Base-by-base conservation (phyloP, 139 green algal species). In the Klebsormidium nitens region DNA sequence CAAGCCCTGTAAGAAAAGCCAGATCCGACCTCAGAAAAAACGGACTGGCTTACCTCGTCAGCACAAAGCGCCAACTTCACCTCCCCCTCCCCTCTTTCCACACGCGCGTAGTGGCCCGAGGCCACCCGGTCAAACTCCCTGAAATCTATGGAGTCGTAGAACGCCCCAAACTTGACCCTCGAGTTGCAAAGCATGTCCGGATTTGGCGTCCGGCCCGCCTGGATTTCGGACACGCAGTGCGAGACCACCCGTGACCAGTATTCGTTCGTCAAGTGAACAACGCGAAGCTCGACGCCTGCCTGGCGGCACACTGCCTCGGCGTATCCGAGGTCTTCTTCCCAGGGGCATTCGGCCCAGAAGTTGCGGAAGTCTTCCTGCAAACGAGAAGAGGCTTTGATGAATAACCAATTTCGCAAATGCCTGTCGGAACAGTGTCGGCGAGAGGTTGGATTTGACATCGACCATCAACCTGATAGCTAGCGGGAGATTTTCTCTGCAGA, bases 161-260 rank as follows among this genome's bases (percentile, higher is more conserved):
- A 75, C 6, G 67, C 74, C 0, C 72, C 92, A 79, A 96, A 95
- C 77, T 95, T 95, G 34, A 95, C 79, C 40, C 83, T 69, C 1
- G 83, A 91, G 85, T 99, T 99, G 87, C 94, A 99, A 2, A 97
- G 80, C 34, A 99, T 83, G 79, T 99, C 94, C 0, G 94, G 94
- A 79, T 99, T 99, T 38, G 94, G 94, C 2, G 94, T 99, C 47
- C 89, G 82, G 1, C 94, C 94, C 2, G 71, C 76, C 19, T 82
- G 76, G 44, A 98, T 93, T 71, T 97, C 87, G 0, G 31, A 39
- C 31, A 98, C 83, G 72, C 81, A 89, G 69, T 93, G 76, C 3
- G 77, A 58, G 11, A 97, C 93, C 46, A 98, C 93, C 0, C 82
- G 75, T 11, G 95, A 69, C 93, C 93, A 98, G 80, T 98, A 98